Conservation (phyloP, 495 filamentous ascomycete genomes). For the Usnea hakonensis region DNA sequence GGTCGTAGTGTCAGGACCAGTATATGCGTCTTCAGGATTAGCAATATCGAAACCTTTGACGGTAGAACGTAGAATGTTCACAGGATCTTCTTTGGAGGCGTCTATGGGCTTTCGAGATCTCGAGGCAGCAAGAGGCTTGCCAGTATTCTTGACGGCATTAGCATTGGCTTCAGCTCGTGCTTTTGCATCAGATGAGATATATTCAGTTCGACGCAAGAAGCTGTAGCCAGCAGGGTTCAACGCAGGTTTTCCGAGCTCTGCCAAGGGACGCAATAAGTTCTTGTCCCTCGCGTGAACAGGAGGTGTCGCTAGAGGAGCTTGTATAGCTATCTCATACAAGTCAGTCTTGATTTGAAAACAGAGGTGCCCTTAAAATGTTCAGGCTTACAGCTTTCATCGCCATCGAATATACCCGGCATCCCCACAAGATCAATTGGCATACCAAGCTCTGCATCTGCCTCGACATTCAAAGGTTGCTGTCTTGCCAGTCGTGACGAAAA, state of each 20-base stretch:
- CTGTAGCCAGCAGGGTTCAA: slow-evolving; percentile 64
- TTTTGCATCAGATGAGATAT: slow-evolving; percentile 65
- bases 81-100: slow-evolving; percentile 62
- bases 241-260: slow-evolving; percentile 73
- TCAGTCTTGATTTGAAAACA: background rate
- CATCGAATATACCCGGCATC: slow-evolving; percentile 87
- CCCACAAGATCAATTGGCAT: slow-evolving; percentile 96
- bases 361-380: background rate
- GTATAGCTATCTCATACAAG: slow-evolving; percentile 55
- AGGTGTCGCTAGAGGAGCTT: slow-evolving; percentile 60
- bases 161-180: slow-evolving; percentile 35
- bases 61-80: slow-evolving; percentile 71
- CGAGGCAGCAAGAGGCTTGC: slow-evolving; percentile 35
- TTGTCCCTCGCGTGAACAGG: slow-evolving; percentile 74
- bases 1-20: slow-evolving; percentile 39
- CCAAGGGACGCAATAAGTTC: slow-evolving; percentile 67
- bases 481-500: slow-evolving; percentile 82
- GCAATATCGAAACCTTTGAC: slow-evolving; percentile 82
- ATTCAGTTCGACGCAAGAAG: slow-evolving; percentile 93
- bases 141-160: slow-evolving; percentile 30
- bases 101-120: slow-evolving; percentile 36
- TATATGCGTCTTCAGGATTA: slow-evolving; percentile 56
- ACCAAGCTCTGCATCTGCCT: slow-evolving; percentile 93
- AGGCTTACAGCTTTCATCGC: slow-evolving; percentile 84
- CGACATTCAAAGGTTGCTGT: slow-evolving; percentile 90